Evolutionary conservation across 495 filamentous ascomycete genomes (phyloP).

Genomic region (Lophium mytilinum): DNA sequence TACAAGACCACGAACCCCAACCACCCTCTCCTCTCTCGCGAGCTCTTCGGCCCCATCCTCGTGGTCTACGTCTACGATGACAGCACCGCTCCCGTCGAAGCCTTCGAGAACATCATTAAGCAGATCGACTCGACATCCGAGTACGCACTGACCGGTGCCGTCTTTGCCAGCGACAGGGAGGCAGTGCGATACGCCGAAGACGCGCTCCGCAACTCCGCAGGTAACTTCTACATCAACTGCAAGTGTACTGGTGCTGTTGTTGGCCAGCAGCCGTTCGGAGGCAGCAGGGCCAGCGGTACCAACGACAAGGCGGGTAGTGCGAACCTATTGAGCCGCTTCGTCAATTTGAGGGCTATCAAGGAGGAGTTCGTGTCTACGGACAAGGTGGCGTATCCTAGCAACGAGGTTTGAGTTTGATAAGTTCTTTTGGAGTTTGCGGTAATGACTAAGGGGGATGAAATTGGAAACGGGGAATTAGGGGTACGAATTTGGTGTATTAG

Average conservation of each 20-base stretch:
- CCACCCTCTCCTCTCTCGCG: conserved; percentile 52
- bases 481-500: too few species aligned
- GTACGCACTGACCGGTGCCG: conserved; percentile 37
- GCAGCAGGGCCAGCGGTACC: conserved; percentile 35
- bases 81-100: conserved; percentile 25
- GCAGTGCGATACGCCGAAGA: conserved; percentile 34
- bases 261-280: conserved; percentile 34
- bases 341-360: conserved; percentile 37
- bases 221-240: conserved; percentile 39
- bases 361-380: conserved; percentile 32
- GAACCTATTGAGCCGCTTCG: conserved; percentile 33
- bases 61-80: conserved; percentile 55
- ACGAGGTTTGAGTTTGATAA: conserved; percentile 14
- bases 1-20: conserved; percentile 57
- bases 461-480: too few species aligned
- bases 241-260: conserved; percentile 30
- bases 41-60: conserved; percentile 59
- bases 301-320: conserved; percentile 39
- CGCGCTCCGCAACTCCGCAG: conserved; percentile 32
- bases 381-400: conserved; percentile 35
- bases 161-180: conserved; percentile 34
- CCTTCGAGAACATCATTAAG: conserved; percentile 30
- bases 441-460: too few species aligned
- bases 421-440: too few species aligned
- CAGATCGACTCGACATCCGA: conserved; percentile 31